Percentiles rank a stretch among this genome's conserved stretches.
Evolutionary conservation across 352 stramenopile genomes (phyloP).

Genomic region (Globisporangium parvum): DNA sequence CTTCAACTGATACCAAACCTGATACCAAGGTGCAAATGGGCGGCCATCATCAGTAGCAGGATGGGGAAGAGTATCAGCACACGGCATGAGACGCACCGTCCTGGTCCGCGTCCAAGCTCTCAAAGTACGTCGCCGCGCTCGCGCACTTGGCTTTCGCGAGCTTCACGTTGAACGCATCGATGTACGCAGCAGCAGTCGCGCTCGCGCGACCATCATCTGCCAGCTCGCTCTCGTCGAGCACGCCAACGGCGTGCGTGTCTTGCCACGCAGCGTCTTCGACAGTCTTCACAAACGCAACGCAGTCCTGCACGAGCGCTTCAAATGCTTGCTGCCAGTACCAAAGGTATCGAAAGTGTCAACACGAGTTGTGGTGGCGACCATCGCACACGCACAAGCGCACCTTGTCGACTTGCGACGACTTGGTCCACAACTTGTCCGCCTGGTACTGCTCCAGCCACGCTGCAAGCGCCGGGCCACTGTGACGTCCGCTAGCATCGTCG

Average conservation of each 20-base stretch:
- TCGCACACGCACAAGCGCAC: neutral
- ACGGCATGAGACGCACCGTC: conserved; percentile 28
- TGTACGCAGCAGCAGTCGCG: conserved; percentile 21
- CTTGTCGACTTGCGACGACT: conserved; percentile 28
- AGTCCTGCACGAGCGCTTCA: conserved; percentile 41
- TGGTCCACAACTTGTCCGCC: conserved; percentile 8
- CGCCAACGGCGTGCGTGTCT: conserved; percentile 26
- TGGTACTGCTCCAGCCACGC: conserved; percentile 13
- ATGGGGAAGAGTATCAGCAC: neutral
- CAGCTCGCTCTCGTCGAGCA: conserved; percentile 20
- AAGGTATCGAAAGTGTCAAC: no score
- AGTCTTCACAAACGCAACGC: conserved; percentile 31
- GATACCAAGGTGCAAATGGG: neutral
- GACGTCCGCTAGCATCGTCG: no score
- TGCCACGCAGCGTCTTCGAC: conserved; percentile 36
- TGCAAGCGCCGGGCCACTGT: neutral
- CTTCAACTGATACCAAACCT: conserved; percentile 36
- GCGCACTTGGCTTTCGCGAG: conserved; percentile 54
- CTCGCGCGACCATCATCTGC: no score
- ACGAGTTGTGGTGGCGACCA: neutral
- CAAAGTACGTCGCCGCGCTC: conserved; percentile 32
- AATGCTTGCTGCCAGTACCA: conserved; percentile 22
- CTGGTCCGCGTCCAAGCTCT: conserved; percentile 57
- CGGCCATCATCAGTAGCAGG: no score
- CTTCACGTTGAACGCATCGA: conserved; percentile 58